Base-by-base conservation (phyloP, 441 rosid genomes). In the Jatropha podagrica region DNA sequence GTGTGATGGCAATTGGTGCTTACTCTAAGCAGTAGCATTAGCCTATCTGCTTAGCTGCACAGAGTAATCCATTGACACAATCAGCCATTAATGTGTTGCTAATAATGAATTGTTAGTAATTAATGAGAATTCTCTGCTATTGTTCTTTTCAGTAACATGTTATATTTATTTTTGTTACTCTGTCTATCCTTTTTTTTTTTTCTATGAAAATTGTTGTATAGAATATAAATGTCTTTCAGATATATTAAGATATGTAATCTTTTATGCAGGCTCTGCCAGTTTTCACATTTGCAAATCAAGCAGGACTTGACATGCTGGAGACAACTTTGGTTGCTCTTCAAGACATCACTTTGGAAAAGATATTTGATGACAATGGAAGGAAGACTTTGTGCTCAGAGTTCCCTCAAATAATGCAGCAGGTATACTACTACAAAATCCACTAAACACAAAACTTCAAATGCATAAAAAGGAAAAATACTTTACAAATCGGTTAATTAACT, bases 381-480 rank as follows among this genome's bases (percentile, higher is more conserved):
- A 93, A 95, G 81, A 80, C 85, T 15, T 82, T 95, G 93, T 96
- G 70, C 86, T 89, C 78, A 81, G 95, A 86, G 90, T 96, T 42
- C 89, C 95, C 85, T 77, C 97, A n/a, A 89, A 92, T 95, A 79
- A 95, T 91, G 98, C 91, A 95, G 74, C 95, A 95, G 98, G 99
- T 90, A 84, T 49, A n/a, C 5, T 52, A 38, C 26, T 37, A 18
- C 17, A 17, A 20, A 56, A 11, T 40, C 49, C 17, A 37, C 2
- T 20, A 12, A 15, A 14, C 23, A 5, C n/a, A 27, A 65, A 63
- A 3, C 61, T 7, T 32, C 32, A 18, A 20, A 2, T 20, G 20
- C 12, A 23, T 2, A 1, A 58, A 32, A 61, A 61, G 4, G 14
- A 26, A 26, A 26, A 26, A 3, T 26, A 54, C 58, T 13, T 14